Percentiles rank a stretch among this genome's conserved stretches.
phyloP scores from a whole-genome alignment of 208 protist genomes.

The Trypanosoma rangeli region DNA sequence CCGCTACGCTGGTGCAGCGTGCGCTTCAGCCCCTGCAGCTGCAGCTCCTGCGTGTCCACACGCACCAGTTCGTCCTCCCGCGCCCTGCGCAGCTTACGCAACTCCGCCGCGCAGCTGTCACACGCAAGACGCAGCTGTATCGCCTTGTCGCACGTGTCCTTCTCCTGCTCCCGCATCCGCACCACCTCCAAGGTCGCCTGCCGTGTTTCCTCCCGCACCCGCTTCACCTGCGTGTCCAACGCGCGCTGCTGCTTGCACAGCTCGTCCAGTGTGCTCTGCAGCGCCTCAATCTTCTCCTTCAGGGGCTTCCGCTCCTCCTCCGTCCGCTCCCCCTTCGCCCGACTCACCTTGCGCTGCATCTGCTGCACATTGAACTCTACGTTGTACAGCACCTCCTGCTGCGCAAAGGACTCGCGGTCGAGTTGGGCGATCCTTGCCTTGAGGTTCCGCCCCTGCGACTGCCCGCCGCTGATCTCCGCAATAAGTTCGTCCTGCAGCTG shows the following conservation, averaged over 20 bases:
- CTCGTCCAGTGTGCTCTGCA: slow-evolving; percentile 84
- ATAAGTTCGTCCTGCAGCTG: slow-evolving; percentile 64
- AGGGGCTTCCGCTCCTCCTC: slow-evolving; percentile 90
- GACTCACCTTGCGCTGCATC: slow-evolving; percentile 93
- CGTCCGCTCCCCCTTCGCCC: slow-evolving; percentile 87
- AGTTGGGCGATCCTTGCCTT: slow-evolving; percentile 79
- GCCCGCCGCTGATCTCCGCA: slow-evolving; percentile 82
- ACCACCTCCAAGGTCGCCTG: slow-evolving; percentile 58
- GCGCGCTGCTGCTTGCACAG: slow-evolving; percentile 72
- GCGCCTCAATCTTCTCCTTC: slow-evolving; percentile 81
- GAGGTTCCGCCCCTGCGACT: slow-evolving; percentile 88
- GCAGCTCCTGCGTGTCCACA: slow-evolving; percentile 84
- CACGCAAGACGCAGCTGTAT: slow-evolving; percentile 84
- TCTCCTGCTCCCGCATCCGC: slow-evolving; percentile 52
- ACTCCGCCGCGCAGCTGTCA: slow-evolving; percentile 63
- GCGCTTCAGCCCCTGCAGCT: slow-evolving; percentile 75
- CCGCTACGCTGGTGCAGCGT: slow-evolving; percentile 46
- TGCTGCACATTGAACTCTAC: slow-evolving; percentile 95
- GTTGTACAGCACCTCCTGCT: slow-evolving; percentile 94
- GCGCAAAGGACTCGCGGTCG: slow-evolving; percentile 84
- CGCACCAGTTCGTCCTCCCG: slow-evolving; percentile 83
- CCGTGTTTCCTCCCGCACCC: slow-evolving; percentile 82
- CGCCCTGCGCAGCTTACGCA: slow-evolving; percentile 42
- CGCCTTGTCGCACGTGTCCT: slow-evolving; percentile 51
- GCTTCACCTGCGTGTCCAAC: slow-evolving; percentile 89